Conservation (phyloP, 306 rosid genomes). For the Malus fusca region DNA sequence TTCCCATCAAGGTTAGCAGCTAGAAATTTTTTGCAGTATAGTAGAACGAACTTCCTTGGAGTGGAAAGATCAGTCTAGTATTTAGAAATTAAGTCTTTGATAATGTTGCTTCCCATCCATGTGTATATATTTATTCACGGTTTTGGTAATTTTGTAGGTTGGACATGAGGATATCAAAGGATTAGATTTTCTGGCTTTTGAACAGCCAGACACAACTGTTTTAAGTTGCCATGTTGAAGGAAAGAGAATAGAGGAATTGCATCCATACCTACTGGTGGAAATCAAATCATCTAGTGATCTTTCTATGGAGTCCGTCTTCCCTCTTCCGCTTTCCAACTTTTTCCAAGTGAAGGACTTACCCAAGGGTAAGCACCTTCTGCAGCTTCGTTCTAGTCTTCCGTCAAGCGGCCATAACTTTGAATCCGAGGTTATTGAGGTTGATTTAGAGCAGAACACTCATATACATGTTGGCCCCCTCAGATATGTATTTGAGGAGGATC, state of each 20-base stretch:
- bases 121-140: constrained; percentile 17
- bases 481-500: constrained; percentile 51
- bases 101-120: constrained; percentile 8
- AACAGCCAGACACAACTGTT: constrained; percentile 87
- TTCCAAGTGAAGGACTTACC: constrained; percentile 89
- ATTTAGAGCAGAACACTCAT: constrained; percentile 65
- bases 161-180: constrained; percentile 69
- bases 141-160: constrained; percentile 47
- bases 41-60: neutral
- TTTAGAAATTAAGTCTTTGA: neutral
- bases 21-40: neutral
- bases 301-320: constrained; percentile 60
- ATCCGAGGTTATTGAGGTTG: constrained; percentile 77
- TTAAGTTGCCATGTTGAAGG: constrained; percentile 93
- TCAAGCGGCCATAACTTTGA: constrained; percentile 63
- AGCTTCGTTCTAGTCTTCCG: constrained; percentile 61
- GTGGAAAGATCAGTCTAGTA: neutral
- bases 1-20: constrained; percentile 53
- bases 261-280: constrained; percentile 66
- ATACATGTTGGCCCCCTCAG: constrained; percentile 81
- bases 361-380: constrained; percentile 77
- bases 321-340: constrained; percentile 85
- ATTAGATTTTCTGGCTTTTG: constrained; percentile 86
- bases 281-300: constrained; percentile 73
- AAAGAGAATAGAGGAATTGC: constrained; percentile 61